Evolutionary conservation across 176 grass and related monocot species (phyloP), one percentile per base, ranked within the genome.

Genomic region (Pontederia paniculata): DNA sequence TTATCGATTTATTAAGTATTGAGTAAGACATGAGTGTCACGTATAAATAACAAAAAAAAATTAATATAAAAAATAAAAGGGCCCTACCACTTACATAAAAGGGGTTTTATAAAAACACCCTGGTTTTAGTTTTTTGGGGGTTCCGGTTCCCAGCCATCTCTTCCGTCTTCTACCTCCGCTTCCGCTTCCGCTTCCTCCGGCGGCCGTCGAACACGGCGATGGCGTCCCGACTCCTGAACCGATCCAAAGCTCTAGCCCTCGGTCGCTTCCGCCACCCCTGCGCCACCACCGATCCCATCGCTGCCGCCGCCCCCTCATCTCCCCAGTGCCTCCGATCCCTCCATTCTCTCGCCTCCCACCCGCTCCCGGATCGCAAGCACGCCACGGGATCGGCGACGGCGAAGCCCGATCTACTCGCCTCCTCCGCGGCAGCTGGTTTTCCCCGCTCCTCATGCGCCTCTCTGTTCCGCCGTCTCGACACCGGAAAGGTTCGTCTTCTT

Each of bases 201-300:
- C 25, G 25, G 25, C 25, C 25, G 5, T 1, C 25, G 25, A 31
- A 31, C 2, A 31, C 60, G 43, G 60, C 60, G 1, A 63, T 63
- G 60, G 44, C 60, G 17, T 48, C 43, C 42, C 60, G 42, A 4
- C 44, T 63, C 42, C 44, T 21, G 12, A 21, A 19, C 43, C 42
- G 60, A 63, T 63, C 60, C 11, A 63, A 63, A 63, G 23, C 44
- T 42, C 60, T 47, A 46, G 9, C 42, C 18, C 9, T 48, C 60
- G 20, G 17, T 8, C 17, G 60, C 44, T 3, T 48, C 14, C 37
- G 41, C 60, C 58, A 47, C 43, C 44, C 43, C 9, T 23, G 43
- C 44, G 60, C 43, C 12, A 3, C 17, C 6, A 48, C 19, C 18
- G 44, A 63, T 21, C 44, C 11, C 8, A 17, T 15, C 11, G 18